A percentile compares a stretch with the other conserved stretches of the same genome.
These are phyloP conservation scores for Penicillium sp. DNA, from an alignment of 2,329 filamentous ascomycete species.

Conservation along the genomic window DNA sequence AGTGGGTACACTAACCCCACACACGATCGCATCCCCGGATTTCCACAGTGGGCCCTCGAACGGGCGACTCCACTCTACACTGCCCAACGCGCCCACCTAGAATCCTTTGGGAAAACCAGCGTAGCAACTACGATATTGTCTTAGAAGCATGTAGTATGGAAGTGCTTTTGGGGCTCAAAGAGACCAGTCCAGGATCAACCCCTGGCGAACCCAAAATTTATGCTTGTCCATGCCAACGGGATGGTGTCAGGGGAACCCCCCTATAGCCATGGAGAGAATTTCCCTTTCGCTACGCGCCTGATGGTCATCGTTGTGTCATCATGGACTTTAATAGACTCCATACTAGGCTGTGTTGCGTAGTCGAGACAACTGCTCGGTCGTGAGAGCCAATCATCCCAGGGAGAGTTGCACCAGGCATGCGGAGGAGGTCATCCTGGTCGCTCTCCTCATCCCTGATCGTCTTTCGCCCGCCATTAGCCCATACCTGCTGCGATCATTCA, in stretches of 20 bases:
- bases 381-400: constrained; percentile 10
- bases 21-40: constrained; percentile 18
- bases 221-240: constrained; percentile 10
- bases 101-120: background rate
- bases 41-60: constrained; percentile 17
- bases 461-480: constrained; percentile 10
- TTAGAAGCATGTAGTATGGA: background rate
- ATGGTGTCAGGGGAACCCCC: constrained; percentile 15
- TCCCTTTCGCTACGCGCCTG: background rate
- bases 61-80: constrained; percentile 10
- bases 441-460: constrained; percentile 12
- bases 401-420: constrained; percentile 11
- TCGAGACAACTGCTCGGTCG: background rate
- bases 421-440: constrained; percentile 20
- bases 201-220: constrained; percentile 10
- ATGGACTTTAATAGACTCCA: constrained; percentile 14
- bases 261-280: constrained; percentile 6
- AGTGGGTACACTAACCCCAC: constrained; percentile 17
- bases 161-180: background rate
- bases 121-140: background rate
- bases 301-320: constrained; percentile 20
- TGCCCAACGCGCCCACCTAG: background rate
- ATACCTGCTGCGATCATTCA: constrained; percentile 1
- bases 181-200: background rate
- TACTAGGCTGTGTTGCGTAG: background rate